Base-by-base conservation (phyloP, 2,329 filamentous ascomycete genomes). In the Graphilbum sp. region DNA sequence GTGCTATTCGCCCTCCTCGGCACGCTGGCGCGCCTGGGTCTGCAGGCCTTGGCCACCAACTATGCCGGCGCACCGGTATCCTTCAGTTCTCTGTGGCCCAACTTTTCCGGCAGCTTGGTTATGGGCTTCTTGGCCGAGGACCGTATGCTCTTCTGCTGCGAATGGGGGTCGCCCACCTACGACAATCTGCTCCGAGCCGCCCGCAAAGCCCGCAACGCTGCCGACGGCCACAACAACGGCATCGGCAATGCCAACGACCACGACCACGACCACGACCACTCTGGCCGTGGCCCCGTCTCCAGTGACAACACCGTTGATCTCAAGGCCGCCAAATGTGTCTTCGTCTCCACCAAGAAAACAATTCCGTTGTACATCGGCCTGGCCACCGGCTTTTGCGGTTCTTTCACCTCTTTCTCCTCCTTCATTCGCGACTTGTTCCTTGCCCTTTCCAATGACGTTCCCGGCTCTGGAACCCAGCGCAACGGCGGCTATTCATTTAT, bases 1-100 rank as follows among this genome's bases (percentile, higher is more conserved):
- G 65, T 92, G 40, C 67, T 94, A 51, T 95, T 94, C 57, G 75
- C 86, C 17, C 69, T 95, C 17, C 58, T 88, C 32, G 87, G 87
- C 27, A 90, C 86, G 0, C 67, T 95, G 19, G 81, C 84, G 1
- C 73, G 87, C 10, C 61, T 95, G 1, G 87, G 86, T 4, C 60
- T 93, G 9, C 74, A 86, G 50, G 76, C 79, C 34, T 60, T 95
- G 36, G 90, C 84, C 0, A 88, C 84, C 0, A 72, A 68, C 40
- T 95, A 92, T 53, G 75, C 79, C 2, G 79, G 77, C n/a, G 74
- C 81, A 0, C 85, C 86, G 0, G 62, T 90, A 17, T 63, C 72
- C 4, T 87, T 83, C 39, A 70, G 74, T 38, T 75, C 81, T 2
- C 58, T 92, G 20, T 95, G 87, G 87, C 78, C 86, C 43, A 95